A percentile compares a stretch with the other conserved stretches of the same genome.
These are phyloP conservation scores for Corchorus capsularis DNA, from an alignment of 345 rosid species.

Conservation along the genomic window DNA sequence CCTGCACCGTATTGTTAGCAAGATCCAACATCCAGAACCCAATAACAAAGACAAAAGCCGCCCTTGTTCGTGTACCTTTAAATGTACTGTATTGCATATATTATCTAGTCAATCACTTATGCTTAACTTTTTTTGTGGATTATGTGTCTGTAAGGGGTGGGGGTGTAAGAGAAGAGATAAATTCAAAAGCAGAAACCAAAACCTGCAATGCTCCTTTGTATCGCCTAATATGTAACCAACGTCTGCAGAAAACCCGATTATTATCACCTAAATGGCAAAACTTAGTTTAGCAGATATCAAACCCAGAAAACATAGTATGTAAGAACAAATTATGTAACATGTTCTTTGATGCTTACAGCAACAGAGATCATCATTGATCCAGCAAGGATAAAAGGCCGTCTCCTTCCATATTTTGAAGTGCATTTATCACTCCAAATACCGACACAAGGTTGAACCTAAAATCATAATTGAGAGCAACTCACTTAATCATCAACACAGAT, in stretches of 20 bases:
- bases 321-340: conserved; percentile 14
- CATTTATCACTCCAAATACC: conserved; percentile 99
- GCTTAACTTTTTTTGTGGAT: background rate
- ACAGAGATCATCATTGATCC: conserved; percentile 84
- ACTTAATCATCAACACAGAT: background rate
- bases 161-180: conserved; percentile 14
- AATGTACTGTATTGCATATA: conserved; percentile 61
- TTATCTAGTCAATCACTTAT: background rate
- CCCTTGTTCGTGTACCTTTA: conserved; percentile 85
- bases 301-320: conserved; percentile 9
- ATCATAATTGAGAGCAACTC: conserved; percentile 19
- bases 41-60: conserved; percentile 80
- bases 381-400: conserved; percentile 89
- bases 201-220: conserved; percentile 95
- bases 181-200: conserved; percentile 22
- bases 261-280: conserved; percentile 84
- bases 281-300: conserved; percentile 49
- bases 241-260: conserved; percentile 99
- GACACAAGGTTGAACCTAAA: conserved; percentile 96
- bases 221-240: conserved; percentile 86
- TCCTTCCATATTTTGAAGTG: conserved; percentile 83
- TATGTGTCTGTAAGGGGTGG: background rate
- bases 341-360: conserved; percentile 62
- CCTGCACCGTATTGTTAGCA: conserved; percentile 98
- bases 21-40: conserved; percentile 99